Base-by-base conservation (phyloP, 768 basidiomycete species). In the Psilocybe azurescens region DNA sequence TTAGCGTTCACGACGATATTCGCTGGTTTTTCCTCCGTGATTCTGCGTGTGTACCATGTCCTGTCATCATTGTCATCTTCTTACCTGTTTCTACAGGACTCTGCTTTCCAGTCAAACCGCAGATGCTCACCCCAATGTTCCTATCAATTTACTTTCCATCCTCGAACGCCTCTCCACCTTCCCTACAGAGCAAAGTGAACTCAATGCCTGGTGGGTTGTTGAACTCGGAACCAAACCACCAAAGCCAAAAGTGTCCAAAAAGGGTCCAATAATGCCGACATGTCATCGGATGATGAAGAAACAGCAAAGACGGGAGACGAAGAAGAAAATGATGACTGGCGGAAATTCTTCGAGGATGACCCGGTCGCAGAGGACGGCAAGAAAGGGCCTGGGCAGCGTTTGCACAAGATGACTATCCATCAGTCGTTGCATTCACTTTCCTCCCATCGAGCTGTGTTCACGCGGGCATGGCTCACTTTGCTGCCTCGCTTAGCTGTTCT, bases 1-100 rank as follows among this genome's bases (percentile, higher is more conserved):
- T 93, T 67, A 88, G 86, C 65, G 85, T 90, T 11, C 70, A 91
- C 71, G 91, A 94, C 68, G 94, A 97, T 68, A 78, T 96, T 33
- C 85, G 94, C 61, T 96, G 91, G 91, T 93, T 91, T 78, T 95
- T 94, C 78, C 81, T 97, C 36, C 84, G 90, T 47, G 91, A 95
- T 69, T 81, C 90, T 58, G 84, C 81, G 93, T 91, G 73, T 61
- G 84, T 78, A 5, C 53, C 14, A 36, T 18, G 24, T 56, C n/a
- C 59, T 41, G 46, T 20, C 30, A 48, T 57, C 5, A 46, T n/a
- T 24, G 53, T 13, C 20, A 33, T 49, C 20, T 53, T 44, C 32
- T 53, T 49, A 52, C 29, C 54, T 24, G 14, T 48, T 38, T 49
- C 52, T 48, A 24, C 61, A 78, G 77, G 28, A 72, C 74, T 49